Evolutionary conservation across 805 yeast genomes (phyloP).

Genomic region (Cephaloascus albidus): DNA sequence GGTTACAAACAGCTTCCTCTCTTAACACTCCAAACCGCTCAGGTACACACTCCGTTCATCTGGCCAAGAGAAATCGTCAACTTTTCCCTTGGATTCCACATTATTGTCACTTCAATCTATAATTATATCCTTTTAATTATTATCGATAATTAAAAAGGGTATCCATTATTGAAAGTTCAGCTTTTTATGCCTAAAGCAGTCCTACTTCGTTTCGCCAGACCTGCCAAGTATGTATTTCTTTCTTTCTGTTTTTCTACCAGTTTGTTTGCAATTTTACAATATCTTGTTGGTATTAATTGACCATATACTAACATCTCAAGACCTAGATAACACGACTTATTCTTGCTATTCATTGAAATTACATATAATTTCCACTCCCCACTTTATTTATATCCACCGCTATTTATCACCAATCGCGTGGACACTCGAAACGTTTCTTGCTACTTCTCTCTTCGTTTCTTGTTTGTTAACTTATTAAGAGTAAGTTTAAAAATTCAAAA

Average conservation of each 20-base stretch:
- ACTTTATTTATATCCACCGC: no score
- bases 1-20: no score
- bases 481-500: constrained; percentile 1
- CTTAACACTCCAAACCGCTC: no score
- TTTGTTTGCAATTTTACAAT: no score
- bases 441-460: constrained; percentile 39
- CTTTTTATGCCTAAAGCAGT: constrained; percentile 1
- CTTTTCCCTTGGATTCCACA: no score
- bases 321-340: constrained; percentile 2
- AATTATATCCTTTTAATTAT: not conserved
- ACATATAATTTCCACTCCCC: no score
- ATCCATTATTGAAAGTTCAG: not conserved
- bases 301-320: not conserved
- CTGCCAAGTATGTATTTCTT: constrained; percentile 1
- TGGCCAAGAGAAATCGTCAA: no score
- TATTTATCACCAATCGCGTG: not conserved
- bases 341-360: no score
- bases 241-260: no score
- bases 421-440: constrained; percentile 32
- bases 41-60: no score
- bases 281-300: no score
- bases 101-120: no score
- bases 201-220: constrained; percentile 1
- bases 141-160: not conserved
- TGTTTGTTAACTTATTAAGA: not conserved